These are phyloP conservation scores for Stenocarpella maydis DNA, from an alignment of 2,329 filamentous ascomycete genomes.

Conservation along the genomic window DNA sequence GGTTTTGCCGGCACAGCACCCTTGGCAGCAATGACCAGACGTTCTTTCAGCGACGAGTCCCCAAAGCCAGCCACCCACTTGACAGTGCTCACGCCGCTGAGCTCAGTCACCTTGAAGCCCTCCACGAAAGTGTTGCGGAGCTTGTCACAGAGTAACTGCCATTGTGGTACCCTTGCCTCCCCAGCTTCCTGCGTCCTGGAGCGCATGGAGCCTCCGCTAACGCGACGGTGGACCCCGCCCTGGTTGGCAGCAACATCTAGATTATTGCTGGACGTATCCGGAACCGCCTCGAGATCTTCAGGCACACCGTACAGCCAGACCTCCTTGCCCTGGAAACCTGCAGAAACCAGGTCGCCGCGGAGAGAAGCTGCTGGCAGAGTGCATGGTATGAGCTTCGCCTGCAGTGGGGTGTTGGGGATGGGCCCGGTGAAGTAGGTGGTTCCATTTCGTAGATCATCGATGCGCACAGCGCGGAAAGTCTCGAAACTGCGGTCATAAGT, in stretches of 20 bases:
- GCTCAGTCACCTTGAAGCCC: conserved; percentile 70
- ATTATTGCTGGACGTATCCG: conserved; percentile 46
- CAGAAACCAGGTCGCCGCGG: conserved; percentile 74
- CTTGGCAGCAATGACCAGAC: conserved; percentile 75
- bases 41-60: conserved; percentile 57
- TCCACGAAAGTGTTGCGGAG: conserved; percentile 74
- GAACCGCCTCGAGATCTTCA: conserved; percentile 71
- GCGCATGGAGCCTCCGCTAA: conserved; percentile 52
- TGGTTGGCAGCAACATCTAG: conserved; percentile 38
- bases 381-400: conserved; percentile 70
- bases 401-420: conserved; percentile 57
- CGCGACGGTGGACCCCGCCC: conserved; percentile 47
- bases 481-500: conserved; percentile 80
- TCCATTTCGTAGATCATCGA: conserved; percentile 78
- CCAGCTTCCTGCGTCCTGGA: conserved; percentile 48
- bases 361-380: conserved; percentile 75
- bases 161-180: conserved; percentile 63
- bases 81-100: conserved; percentile 72
- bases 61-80: conserved; percentile 73
- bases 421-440: conserved; percentile 83
- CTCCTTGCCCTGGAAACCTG: conserved; percentile 76
- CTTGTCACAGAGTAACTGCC: conserved; percentile 74
- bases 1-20: conserved; percentile 68
- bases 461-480: conserved; percentile 78
- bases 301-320: conserved; percentile 84